These are phyloP conservation scores for Porphyrellus cyaneotinctus DNA, from an alignment of 768 basidiomycete species.

Conservation along the genomic window DNA sequence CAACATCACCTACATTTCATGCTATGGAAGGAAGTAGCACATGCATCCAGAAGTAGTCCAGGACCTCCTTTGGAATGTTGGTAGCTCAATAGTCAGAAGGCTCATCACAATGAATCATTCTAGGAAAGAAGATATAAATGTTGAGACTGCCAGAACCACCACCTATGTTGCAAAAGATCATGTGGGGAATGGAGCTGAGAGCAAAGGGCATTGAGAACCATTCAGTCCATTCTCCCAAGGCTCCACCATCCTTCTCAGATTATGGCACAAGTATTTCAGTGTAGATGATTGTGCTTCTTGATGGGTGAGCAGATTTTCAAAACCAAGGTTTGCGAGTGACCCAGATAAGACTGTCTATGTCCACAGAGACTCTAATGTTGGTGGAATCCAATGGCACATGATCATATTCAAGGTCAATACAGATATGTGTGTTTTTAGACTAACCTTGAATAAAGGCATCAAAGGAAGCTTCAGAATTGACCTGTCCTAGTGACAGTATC, in stretches of 20 bases:
- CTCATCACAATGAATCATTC: slow-evolving; percentile 12
- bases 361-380: not conserved
- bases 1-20: not conserved
- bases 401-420: slow-evolving; percentile 3
- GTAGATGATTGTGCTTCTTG: slow-evolving; percentile 18
- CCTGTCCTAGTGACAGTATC: not conserved
- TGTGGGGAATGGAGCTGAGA: slow-evolving; percentile 1
- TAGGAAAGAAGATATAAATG: slow-evolving; percentile 10
- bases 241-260: slow-evolving; percentile 4
- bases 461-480: not conserved
- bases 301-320: slow-evolving; percentile 11
- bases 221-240: slow-evolving; percentile 1
- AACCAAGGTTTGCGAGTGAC: not conserved
- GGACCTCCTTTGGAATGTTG: slow-evolving; percentile 7
- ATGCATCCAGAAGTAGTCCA: slow-evolving; percentile 7
- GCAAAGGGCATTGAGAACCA: slow-evolving; percentile 6
- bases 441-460: not conserved
- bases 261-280: slow-evolving; percentile 9
- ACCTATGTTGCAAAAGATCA: not conserved
- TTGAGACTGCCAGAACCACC: not conserved
- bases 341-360: slow-evolving; percentile 23
- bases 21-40: slow-evolving; percentile 10
- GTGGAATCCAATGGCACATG: not conserved
- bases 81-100: not conserved
- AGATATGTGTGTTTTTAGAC: not conserved